Evolutionary conservation across 495 filamentous ascomycete species (phyloP).

Genomic region (Lindgomyces ingoldianus): DNA sequence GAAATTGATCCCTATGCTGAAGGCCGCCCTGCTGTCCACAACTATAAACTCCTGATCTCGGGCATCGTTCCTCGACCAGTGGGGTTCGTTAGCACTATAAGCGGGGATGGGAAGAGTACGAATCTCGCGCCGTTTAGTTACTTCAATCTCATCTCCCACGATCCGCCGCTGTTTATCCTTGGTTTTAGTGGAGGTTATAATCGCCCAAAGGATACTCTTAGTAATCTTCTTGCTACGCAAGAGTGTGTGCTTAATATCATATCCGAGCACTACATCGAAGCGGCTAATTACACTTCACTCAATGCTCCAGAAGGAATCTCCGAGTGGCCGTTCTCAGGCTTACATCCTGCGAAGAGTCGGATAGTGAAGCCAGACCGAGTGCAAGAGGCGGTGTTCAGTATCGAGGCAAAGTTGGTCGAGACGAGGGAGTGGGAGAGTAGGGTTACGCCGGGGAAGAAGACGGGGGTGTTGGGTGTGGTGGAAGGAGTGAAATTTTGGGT

Average conservation of each 20-base stretch:
- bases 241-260: constrained; percentile 81
- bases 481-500: constrained; percentile 90
- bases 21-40: constrained; percentile 65
- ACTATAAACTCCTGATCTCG: constrained; percentile 92
- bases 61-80: constrained; percentile 82
- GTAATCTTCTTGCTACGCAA: constrained; percentile 66
- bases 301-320: constrained; percentile 76
- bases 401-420: constrained; percentile 77
- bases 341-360: constrained; percentile 68
- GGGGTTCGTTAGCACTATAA: constrained; percentile 62
- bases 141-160: constrained; percentile 79
- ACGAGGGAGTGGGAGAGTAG: constrained; percentile 74
- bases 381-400: constrained; percentile 74
- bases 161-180: constrained; percentile 86
- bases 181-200: constrained; percentile 59
- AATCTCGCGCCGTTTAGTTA: constrained; percentile 91
- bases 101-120: constrained; percentile 56
- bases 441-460: constrained; percentile 66
- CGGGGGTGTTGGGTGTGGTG: constrained; percentile 71
- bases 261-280: constrained; percentile 80
- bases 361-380: constrained; percentile 74
- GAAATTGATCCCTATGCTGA: constrained; percentile 80
- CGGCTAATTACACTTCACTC: constrained; percentile 76
- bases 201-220: constrained; percentile 72
- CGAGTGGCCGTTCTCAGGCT: constrained; percentile 79